Percentiles rank a stretch among this genome's conserved stretches.
Evolutionary conservation across 768 basidiomycete genomes (phyloP).

Genomic region (Agrocybe praecox): DNA sequence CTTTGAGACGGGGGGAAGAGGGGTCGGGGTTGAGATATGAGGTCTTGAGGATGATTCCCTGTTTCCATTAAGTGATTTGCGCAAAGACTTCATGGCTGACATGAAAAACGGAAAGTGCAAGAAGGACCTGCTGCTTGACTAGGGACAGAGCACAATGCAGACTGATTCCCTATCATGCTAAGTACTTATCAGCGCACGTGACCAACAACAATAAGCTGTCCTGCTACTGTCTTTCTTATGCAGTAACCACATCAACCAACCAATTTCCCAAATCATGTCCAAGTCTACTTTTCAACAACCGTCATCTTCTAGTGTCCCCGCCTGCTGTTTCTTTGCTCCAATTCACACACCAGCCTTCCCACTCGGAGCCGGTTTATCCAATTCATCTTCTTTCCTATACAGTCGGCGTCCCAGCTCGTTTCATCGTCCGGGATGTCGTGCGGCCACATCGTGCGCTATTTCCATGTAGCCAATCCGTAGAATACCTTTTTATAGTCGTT

Average conservation of each 20-base stretch:
- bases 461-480: too few species aligned
- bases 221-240: background rate
- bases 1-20: constrained; percentile 68
- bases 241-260: background rate
- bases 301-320: background rate
- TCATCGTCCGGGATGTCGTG: too few species aligned
- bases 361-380: background rate
- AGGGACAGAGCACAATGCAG: constrained; percentile 5
- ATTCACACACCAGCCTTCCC: too few species aligned
- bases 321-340: too few species aligned
- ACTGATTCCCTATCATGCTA: constrained; percentile 7
- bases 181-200: constrained; percentile 15
- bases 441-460: too few species aligned
- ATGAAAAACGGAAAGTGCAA: constrained; percentile 8
- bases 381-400: too few species aligned
- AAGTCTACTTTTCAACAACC: background rate
- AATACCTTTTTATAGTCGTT: too few species aligned
- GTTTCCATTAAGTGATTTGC: constrained; percentile 75
- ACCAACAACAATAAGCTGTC: constrained; percentile 11
- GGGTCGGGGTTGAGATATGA: constrained; percentile 72
- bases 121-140: background rate
- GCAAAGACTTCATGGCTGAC: constrained; percentile 72
- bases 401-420: too few species aligned
- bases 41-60: constrained; percentile 59
- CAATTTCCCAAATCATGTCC: background rate